A percentile compares a stretch with the other conserved stretches of the same genome.
phyloP scores from a whole-genome alignment of 2,329 filamentous ascomycete species.

The Botrytis galanthina region DNA sequence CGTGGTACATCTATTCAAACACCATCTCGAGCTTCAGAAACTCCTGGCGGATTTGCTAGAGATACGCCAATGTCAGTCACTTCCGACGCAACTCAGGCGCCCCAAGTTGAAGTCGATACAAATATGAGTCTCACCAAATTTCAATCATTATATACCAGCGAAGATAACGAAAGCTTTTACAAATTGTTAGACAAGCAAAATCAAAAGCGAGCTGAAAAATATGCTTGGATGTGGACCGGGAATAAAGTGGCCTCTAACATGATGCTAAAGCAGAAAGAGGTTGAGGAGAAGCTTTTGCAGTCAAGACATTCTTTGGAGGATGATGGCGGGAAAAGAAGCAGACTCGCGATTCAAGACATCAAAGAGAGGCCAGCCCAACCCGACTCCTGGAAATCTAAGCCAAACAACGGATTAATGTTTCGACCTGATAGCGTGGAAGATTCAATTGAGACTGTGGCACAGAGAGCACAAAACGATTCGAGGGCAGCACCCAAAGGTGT shows the following conservation, averaged over 20 bases:
- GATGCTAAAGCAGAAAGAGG: conserved; percentile 65
- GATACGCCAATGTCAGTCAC: conserved; percentile 69
- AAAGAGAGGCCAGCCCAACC: conserved; percentile 73
- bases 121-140: conserved; percentile 81
- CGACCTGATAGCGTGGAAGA: conserved; percentile 64
- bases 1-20: conserved; percentile 39
- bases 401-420: conserved; percentile 89
- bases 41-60: conserved; percentile 65
- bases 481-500: conserved; percentile 74
- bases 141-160: conserved; percentile 90
- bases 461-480: conserved; percentile 68
- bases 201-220: conserved; percentile 75
- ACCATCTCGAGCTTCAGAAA: conserved; percentile 45
- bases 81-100: conserved; percentile 41
- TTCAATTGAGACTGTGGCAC: conserved; percentile 58
- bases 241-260: conserved; percentile 79
- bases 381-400: conserved; percentile 70
- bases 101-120: conserved; percentile 59
- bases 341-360: conserved; percentile 62
- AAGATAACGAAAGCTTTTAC: conserved; percentile 98
- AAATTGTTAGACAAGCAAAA: conserved; percentile 89
- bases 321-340: conserved; percentile 55
- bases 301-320: conserved; percentile 49
- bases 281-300: conserved; percentile 52
- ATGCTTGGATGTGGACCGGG: conserved; percentile 83